Conservation (phyloP, 2,329 filamentous ascomycete genomes). For the Davidsoniella eucalypti region DNA sequence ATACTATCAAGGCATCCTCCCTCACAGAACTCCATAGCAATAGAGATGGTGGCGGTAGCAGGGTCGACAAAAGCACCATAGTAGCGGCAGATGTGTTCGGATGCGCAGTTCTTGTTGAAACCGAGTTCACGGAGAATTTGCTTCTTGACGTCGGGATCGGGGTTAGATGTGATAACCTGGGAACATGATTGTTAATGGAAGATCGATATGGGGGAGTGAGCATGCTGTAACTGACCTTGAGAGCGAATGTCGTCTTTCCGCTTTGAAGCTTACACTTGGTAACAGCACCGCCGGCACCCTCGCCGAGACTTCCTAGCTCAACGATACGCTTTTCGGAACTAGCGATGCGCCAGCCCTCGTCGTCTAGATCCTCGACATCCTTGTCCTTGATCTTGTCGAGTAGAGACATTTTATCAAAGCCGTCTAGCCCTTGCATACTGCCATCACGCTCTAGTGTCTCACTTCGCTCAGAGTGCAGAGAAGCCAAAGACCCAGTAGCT, state of each 20-base stretch:
- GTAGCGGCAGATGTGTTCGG: slow-evolving; percentile 90
- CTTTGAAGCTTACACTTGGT: slow-evolving; percentile 79
- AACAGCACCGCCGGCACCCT: slow-evolving; percentile 90
- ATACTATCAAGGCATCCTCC: slow-evolving; percentile 92
- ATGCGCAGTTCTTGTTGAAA: slow-evolving; percentile 96
- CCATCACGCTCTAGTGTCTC: slow-evolving; percentile 49
- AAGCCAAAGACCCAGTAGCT: slow-evolving; percentile 47
- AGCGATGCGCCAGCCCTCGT: slow-evolving; percentile 87
- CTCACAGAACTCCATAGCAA: slow-evolving; percentile 98
- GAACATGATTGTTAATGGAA: neutral
- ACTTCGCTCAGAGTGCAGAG: slow-evolving; percentile 65
- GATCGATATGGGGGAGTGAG: neutral
- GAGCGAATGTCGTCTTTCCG: slow-evolving; percentile 84
- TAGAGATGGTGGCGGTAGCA: slow-evolving; percentile 90
- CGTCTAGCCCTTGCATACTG: slow-evolving; percentile 60
- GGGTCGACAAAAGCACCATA: slow-evolving; percentile 95
- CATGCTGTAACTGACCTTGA: slow-evolving; percentile 53
- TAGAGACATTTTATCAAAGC: slow-evolving; percentile 57
- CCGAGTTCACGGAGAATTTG: slow-evolving; percentile 92
- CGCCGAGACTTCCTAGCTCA: slow-evolving; percentile 77
- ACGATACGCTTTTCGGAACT: slow-evolving; percentile 76
- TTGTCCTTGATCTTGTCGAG: slow-evolving; percentile 40
- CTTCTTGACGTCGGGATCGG: slow-evolving; percentile 94
- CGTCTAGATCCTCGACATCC: slow-evolving; percentile 88
- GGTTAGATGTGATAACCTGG: slow-evolving; percentile 94